Evolutionary conservation across 106 monocot species (phyloP), one percentile per base, ranked within the genome.

Genomic region (Ottelia alismoides): DNA sequence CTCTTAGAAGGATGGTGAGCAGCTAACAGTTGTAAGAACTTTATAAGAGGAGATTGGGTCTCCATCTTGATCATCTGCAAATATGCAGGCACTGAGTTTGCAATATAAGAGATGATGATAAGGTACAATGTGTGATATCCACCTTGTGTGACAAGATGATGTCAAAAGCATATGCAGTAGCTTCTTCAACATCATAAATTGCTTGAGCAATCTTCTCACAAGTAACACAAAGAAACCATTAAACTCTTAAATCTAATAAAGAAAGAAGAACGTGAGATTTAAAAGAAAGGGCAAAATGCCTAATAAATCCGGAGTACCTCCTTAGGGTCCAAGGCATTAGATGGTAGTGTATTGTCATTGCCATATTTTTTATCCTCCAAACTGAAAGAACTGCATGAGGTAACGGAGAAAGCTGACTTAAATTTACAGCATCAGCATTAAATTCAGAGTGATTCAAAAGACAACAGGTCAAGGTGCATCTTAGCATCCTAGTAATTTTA

Each of bases 1-100:
- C 82, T 90, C 62, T 77, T 85, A 19, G 90, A 98, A 60, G 98
- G 98, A 85, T 98, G 98, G 77, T 86, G 98, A 51, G 74, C 72
- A 35, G 63, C 82, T 52, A 86, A 79, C 74, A 98, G 82, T 65
- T 98, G 98, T 40, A 98, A 72, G 60, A 98, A 98, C 56, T 72
- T 85, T 58, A 90, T 80, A 59, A 98, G 74, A 29, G 98, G 58
- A 1, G 74, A 65, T 47, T 70, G 78, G 57, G 90, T 90, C 35
- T 75, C 74, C 53, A 70, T 20, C 52, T 73, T 90, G 45, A 98
- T 90, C 85, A 79, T 90, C 98, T 98, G 31, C 28, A 65, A 20
- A 20, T 27, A 35, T 32, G 11, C 16, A 7, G 16, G 40, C 16
- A 6, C 6, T 6, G 16, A 43, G 6, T 6, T 16, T 25, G 18